Conservation (phyloP, 371 early-diverging fungal genomes). For the Paraphysoderma sedebokerense region DNA sequence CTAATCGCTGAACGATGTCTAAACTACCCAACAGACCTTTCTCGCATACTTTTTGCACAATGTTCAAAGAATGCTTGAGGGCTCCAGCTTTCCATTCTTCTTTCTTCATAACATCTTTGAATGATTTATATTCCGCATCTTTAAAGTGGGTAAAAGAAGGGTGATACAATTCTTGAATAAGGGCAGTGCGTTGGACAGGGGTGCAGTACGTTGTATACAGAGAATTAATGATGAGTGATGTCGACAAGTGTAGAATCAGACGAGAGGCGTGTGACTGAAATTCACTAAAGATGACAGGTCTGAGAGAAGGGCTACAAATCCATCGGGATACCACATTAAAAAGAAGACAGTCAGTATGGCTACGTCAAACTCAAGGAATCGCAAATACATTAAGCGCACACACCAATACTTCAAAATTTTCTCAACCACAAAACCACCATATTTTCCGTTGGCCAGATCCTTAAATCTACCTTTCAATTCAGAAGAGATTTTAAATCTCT, state of each 20-base stretch:
- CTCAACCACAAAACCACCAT: conserved; percentile 75
- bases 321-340: not conserved
- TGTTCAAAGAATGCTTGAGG: conserved; percentile 47
- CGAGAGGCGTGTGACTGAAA: conserved; percentile 66
- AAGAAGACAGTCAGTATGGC: no score
- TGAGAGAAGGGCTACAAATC: conserved; percentile 37
- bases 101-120: conserved; percentile 44
- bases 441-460: conserved; percentile 57
- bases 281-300: conserved; percentile 54
- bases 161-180: conserved; percentile 87
- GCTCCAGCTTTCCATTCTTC: conserved; percentile 55
- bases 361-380: no score
- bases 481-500: conserved; percentile 57
- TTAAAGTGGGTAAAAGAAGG: conserved; percentile 77
- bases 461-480: conserved; percentile 61
- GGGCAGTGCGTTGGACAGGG: conserved; percentile 45
- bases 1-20: conserved; percentile 70
- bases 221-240: conserved; percentile 65
- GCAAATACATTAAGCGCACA: no score
- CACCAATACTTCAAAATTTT: conserved; percentile 73
- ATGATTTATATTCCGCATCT: conserved; percentile 9
- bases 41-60: conserved; percentile 50
- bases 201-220: conserved; percentile 66
- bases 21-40: conserved; percentile 61
- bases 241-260: conserved; percentile 54